Evolutionary conservation across 805 yeast species (phyloP).

Genomic region (Candida nanaspora): DNA sequence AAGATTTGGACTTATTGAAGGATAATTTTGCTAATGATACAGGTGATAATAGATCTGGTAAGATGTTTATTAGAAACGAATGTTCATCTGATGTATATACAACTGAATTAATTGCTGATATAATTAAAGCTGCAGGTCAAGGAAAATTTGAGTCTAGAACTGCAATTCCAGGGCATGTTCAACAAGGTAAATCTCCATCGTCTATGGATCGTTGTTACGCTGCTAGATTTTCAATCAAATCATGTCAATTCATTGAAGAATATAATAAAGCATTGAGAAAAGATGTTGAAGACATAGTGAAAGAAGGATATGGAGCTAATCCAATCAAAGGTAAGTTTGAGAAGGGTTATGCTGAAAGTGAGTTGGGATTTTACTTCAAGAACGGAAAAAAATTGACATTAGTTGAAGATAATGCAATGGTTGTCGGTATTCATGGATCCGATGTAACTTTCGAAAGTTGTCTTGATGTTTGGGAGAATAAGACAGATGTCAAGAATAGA

Average conservation of each 20-base stretch:
- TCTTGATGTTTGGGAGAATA: slow-evolving; percentile 47
- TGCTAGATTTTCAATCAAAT: slow-evolving; percentile 61
- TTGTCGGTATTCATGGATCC: slow-evolving; percentile 67
- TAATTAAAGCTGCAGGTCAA: slow-evolving; percentile 53
- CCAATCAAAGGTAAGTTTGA: not conserved
- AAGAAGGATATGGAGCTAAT: slow-evolving; percentile 19
- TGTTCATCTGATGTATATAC: slow-evolving; percentile 62
- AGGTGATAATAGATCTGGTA: slow-evolving; percentile 64
- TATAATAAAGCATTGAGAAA: slow-evolving; percentile 10
- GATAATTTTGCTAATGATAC: slow-evolving; percentile 52
- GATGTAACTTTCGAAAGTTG: slow-evolving; percentile 52
- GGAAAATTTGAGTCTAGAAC: slow-evolving; percentile 71
- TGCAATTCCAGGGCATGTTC: slow-evolving; percentile 83
- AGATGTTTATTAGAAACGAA: slow-evolving; percentile 59
- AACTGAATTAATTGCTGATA: slow-evolving; percentile 64
- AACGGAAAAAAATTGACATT: slow-evolving; percentile 39
- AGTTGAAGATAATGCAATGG: slow-evolving; percentile 43
- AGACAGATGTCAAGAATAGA: slow-evolving; percentile 54
- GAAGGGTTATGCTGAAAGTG: slow-evolving; percentile 21
- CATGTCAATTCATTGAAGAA: slow-evolving; percentile 62
- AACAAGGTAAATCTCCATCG: slow-evolving; percentile 75
- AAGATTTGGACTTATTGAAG: slow-evolving; percentile 56
- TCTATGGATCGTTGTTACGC: slow-evolving; percentile 74
- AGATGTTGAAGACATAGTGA: slow-evolving; percentile 6
- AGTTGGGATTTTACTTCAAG: slow-evolving; percentile 44